These are phyloP conservation scores for Camellia lanceoleosa DNA, from an alignment of 148 eudicot species.

Conservation along the genomic window DNA sequence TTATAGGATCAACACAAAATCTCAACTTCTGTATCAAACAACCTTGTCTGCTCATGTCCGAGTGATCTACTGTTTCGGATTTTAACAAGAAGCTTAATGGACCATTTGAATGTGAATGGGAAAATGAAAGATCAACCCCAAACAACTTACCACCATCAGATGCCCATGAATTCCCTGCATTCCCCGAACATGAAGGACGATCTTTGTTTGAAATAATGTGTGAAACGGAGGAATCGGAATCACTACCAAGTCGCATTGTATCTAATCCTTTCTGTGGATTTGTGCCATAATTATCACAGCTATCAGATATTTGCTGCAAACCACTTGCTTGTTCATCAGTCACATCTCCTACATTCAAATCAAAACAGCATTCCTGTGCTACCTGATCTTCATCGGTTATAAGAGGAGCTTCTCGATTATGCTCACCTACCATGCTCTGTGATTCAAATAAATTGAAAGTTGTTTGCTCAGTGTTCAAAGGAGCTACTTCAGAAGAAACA, in stretches of 20 bases:
- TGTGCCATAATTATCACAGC: not conserved
- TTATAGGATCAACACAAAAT: slow-evolving; percentile 27
- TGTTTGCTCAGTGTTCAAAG: not conserved
- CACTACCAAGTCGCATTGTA: slow-evolving; percentile 1
- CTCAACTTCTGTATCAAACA: slow-evolving; percentile 12
- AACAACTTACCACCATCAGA: slow-evolving; percentile 23
- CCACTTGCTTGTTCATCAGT: slow-evolving; percentile 21
- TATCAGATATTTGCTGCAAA: slow-evolving; percentile 15
- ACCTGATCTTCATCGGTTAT: not conserved
- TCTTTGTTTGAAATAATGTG: slow-evolving; percentile 8
- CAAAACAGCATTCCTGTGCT: slow-evolving; percentile 9
- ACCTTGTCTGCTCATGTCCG: slow-evolving; percentile 3
- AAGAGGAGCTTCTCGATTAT: slow-evolving; percentile 13
- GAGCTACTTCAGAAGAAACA: slow-evolving; percentile 10
- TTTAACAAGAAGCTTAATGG: slow-evolving; percentile 23
- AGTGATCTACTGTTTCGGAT: slow-evolving; percentile 22
- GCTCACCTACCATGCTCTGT: not conserved
- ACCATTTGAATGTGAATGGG: slow-evolving; percentile 13
- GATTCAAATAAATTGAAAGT: not conserved
- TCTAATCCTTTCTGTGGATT: not conserved
- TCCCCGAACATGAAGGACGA: slow-evolving; percentile 13
- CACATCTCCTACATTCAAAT: slow-evolving; percentile 22
- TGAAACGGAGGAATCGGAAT: slow-evolving; percentile 21
- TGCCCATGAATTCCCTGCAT: slow-evolving; percentile 1
- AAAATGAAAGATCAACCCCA: slow-evolving; percentile 23